These are phyloP conservation scores for Pecoramyces ruminantium DNA, from an alignment of 192 early-diverging fungal genomes.

Conservation along the genomic window DNA sequence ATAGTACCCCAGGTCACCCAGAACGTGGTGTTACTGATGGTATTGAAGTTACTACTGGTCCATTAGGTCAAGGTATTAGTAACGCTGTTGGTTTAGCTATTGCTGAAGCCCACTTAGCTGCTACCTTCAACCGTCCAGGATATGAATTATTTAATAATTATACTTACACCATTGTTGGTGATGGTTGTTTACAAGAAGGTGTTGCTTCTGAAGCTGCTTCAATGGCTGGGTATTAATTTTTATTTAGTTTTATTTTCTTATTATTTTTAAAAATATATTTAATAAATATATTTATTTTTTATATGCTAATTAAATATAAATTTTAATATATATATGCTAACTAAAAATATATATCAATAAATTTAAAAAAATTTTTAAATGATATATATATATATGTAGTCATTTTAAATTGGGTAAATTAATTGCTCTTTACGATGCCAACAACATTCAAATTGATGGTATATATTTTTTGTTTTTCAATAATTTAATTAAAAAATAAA, in stretches of 20 bases:
- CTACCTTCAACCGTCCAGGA: constrained; percentile 79
- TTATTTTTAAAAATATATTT: no score
- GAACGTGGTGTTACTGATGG: constrained; percentile 68
- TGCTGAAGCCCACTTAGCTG: constrained; percentile 71
- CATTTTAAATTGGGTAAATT: constrained; percentile 86
- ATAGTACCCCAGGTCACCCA: constrained; percentile 89
- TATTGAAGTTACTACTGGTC: constrained; percentile 93
- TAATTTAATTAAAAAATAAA: no score
- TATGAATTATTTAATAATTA: constrained; percentile 75
- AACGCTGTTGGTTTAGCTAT: constrained; percentile 87
- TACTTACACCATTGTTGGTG: constrained; percentile 70
- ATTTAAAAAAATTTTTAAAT: no score
- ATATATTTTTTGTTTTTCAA: constrained; percentile 4
- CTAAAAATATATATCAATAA: no score
- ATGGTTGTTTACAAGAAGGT: constrained; percentile 98
- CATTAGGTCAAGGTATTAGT: constrained; percentile 80
- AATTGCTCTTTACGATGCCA: constrained; percentile 89
- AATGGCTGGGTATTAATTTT: constrained; percentile 53
- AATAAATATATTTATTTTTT: no score
- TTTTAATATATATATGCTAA: no score
- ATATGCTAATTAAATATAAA: no score
- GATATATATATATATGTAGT: not conserved
- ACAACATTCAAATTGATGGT: constrained; percentile 90
- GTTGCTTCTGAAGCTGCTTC: constrained; percentile 79
- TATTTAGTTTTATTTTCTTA: no score